Evolutionary conservation across 208 protist species (phyloP).

Genomic region (Trypanosoma avium): DNA sequence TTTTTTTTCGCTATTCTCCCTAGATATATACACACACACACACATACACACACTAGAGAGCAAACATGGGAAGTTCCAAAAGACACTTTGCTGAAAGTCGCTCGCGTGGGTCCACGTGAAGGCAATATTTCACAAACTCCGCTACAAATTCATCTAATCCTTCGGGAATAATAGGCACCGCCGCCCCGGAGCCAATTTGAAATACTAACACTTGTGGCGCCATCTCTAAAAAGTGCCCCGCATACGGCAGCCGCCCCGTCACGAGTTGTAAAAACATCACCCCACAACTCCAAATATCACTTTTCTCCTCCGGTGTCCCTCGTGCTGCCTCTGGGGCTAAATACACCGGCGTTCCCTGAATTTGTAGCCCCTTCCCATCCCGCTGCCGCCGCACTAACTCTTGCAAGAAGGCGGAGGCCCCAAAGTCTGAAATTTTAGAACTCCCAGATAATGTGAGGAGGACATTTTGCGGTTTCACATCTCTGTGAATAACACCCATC

Average conservation of each 20-base stretch:
- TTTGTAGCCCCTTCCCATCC: constrained; percentile 37
- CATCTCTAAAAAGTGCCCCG: constrained; percentile 46
- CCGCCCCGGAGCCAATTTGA: constrained; percentile 73
- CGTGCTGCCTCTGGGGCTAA: constrained; percentile 84
- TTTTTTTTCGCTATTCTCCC: too few species aligned
- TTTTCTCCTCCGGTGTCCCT: constrained; percentile 64
- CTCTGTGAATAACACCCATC: constrained; percentile 82
- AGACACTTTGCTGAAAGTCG: constrained; percentile 56
- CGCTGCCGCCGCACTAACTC: constrained; percentile 63
- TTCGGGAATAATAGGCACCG: constrained; percentile 56
- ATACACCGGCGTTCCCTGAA: constrained; percentile 86
- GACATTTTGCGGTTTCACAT: constrained; percentile 93
- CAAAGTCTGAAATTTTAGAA: constrained; percentile 94
- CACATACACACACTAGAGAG: too few species aligned
- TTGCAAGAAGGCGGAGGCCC: constrained; percentile 72
- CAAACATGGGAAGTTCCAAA: constrained; percentile 71
- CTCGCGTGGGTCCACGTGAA: constrained; percentile 50
- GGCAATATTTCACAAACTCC: constrained; percentile 67
- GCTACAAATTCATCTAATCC: constrained; percentile 58
- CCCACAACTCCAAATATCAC: constrained; percentile 88
- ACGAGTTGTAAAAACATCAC: constrained; percentile 89
- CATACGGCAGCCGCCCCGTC: constrained; percentile 77
- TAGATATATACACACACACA: too few species aligned
- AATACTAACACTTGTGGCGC: constrained; percentile 63
- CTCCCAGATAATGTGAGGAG: constrained; percentile 72